Evolutionary conservation across 2,329 filamentous ascomycete species (phyloP), one percentile per base, ranked within the genome.

Genomic region (Hypoxylon sp.): DNA sequence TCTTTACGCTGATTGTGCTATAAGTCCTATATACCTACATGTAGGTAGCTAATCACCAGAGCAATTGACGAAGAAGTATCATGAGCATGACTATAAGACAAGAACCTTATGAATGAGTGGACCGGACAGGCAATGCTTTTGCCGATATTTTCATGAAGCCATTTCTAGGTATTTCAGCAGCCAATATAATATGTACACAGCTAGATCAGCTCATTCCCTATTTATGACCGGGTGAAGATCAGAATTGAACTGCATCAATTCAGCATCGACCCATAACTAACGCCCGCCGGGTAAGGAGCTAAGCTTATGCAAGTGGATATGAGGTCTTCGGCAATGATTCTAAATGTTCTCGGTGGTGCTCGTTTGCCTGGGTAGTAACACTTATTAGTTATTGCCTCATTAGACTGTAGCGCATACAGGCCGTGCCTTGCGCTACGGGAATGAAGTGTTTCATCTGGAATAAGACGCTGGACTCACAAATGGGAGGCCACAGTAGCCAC

Each of bases 401-500:
- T 25, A 25, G 25, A 25, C 25, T 60, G 48, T 6, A n/a, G 20
- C 57, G 20, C 2, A 2, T 40, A 33, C 22, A 25, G 25, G 25
- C n/a, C n/a, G 30, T 30, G 17, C 14, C 37, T 17, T 57, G 14
- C 22, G 33, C 22, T 48, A 27, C 22, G n/a, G 6, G 30, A 30
- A 8, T 25, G 20, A 1, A 48, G 40, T 3, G 11, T 30, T n/a
- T n/a, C 11, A 7, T 4, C 40, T 27, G 10, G 6, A n/a, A 5
- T 17, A 13, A 6, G 42, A n/a, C 31, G 33, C 20, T 35, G 40
- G 60, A 82, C 95, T 79, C 88, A 98, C 96, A 80, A 91, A 99
- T 75, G 96, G 96, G 73, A 96, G 81, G 59, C 96, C 96, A 80
- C 96, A 99, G 85, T 99, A 99, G 78, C 88, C 91, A 86, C 96